Conservation (phyloP, 176 grass and related monocot species). For the Areca catechu region DNA sequence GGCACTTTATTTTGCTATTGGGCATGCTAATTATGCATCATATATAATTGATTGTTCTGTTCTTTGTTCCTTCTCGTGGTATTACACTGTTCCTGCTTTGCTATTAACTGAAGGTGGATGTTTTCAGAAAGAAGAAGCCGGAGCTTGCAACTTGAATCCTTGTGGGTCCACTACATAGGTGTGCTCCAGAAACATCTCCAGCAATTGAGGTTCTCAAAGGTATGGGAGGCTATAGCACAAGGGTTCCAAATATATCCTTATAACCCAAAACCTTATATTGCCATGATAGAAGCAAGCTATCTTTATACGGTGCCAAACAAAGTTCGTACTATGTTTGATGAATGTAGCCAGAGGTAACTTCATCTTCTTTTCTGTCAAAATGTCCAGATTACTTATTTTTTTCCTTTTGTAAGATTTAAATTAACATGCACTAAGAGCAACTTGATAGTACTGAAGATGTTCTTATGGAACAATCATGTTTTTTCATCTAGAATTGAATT, state of each 20-base stretch:
- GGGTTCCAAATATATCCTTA: conserved; percentile 71
- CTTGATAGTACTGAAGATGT: too few relatives aligned
- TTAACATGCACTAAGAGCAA: too few relatives aligned
- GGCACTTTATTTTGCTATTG: too few relatives aligned
- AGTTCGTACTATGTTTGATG: conserved; percentile 78
- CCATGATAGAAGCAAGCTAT: conserved; percentile 54
- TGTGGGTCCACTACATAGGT: conserved; percentile 75
- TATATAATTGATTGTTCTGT: too few relatives aligned
- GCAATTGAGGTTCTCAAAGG: conserved; percentile 51
- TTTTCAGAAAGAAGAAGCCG: conserved; percentile 43
- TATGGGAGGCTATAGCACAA: conserved; percentile 55
- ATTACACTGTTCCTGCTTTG: background rate
- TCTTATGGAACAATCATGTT: too few relatives aligned
- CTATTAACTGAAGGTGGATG: conserved; percentile 15
- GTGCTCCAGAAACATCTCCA: conserved; percentile 57
- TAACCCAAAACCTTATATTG: conserved; percentile 72
- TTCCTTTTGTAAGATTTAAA: background rate
- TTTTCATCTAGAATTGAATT: too few relatives aligned
- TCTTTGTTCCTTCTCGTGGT: too few relatives aligned
- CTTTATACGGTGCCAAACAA: conserved; percentile 75
- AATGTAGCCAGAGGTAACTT: conserved; percentile 60
- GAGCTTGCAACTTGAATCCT: conserved; percentile 58
- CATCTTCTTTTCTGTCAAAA: conserved; percentile 15
- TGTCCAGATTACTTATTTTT: background rate
- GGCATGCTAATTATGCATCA: too few relatives aligned